Conservation (phyloP, 2,329 filamentous ascomycete genomes). For the Venturia carpophila region DNA sequence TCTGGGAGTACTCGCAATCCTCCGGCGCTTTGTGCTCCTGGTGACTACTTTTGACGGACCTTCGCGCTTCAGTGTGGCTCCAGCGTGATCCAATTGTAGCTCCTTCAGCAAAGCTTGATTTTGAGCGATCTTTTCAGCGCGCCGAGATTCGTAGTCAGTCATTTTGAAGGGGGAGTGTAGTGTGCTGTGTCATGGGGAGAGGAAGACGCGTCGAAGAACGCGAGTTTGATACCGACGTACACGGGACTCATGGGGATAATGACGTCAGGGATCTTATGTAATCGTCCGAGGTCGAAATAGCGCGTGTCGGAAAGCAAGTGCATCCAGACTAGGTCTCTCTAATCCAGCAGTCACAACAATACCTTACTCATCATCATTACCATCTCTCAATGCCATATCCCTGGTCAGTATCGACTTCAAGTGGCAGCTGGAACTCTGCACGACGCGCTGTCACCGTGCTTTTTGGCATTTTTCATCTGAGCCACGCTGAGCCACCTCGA, state of each 20-base stretch:
- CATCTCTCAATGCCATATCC: too few species aligned
- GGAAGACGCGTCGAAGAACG: conserved; percentile 1
- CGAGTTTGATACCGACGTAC: too few species aligned
- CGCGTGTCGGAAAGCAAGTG: too few species aligned
- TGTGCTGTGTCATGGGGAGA: not conserved
- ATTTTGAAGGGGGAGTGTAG: conserved; percentile 23
- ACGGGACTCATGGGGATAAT: not conserved
- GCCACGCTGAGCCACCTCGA: too few species aligned
- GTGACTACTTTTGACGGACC: conserved; percentile 17
- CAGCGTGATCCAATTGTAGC: conserved; percentile 36
- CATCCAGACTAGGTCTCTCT: too few species aligned
- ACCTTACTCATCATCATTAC: too few species aligned
- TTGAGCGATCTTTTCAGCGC: conserved; percentile 42
- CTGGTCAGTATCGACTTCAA: too few species aligned
- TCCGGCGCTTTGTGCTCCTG: conserved; percentile 34
- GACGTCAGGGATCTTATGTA: conserved; percentile 18
- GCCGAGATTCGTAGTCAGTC: conserved; percentile 40
- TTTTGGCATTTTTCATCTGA: too few species aligned
- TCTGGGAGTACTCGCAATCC: conserved; percentile 24
- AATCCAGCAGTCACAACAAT: too few species aligned
- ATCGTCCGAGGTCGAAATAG: too few species aligned
- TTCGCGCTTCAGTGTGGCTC: conserved; percentile 14
- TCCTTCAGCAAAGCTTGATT: conserved; percentile 43
- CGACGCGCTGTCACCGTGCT: too few species aligned
- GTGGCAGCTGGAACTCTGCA: too few species aligned